phyloP scores from a whole-genome alignment of 2,329 filamentous ascomycete species.

The Fusarium sublunatum region DNA sequence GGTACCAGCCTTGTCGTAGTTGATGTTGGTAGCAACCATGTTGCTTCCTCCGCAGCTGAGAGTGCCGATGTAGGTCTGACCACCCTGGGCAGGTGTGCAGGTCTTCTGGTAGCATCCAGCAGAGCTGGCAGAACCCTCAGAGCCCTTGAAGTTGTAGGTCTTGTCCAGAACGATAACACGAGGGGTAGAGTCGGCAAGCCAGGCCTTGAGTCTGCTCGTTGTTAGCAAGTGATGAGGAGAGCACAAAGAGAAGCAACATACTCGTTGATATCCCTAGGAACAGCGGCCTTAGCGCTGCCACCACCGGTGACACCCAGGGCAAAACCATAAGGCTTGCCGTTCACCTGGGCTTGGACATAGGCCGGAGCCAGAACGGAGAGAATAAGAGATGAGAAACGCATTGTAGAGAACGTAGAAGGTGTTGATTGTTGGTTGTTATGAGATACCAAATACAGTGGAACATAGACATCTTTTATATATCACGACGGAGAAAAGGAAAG shows the following conservation, averaged over 20 bases:
- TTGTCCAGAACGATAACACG: conserved; percentile 52
- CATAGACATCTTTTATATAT: too few relatives aligned
- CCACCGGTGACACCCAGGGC: conserved; percentile 2
- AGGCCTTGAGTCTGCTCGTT: neutral
- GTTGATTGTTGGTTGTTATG: too few relatives aligned
- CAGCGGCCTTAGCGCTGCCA: neutral
- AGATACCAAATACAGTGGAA: too few relatives aligned
- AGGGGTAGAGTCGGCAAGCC: conserved; percentile 15
- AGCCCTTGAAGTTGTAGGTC: conserved; percentile 43
- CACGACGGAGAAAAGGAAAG: too few relatives aligned
- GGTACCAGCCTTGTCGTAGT: conserved; percentile 49
- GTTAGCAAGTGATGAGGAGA: neutral
- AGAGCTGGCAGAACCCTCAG: conserved; percentile 34
- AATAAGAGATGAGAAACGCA: too few relatives aligned
- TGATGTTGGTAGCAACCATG: conserved; percentile 25
- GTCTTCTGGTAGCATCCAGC: conserved; percentile 35
- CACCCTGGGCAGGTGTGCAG: conserved; percentile 34
- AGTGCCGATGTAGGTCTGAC: conserved; percentile 36
- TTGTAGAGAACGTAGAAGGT: too few relatives aligned
- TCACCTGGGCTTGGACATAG: too few relatives aligned
- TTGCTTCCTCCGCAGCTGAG: conserved; percentile 18
- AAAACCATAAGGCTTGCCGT: neutral
- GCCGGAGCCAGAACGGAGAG: too few relatives aligned
- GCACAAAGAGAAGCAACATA: neutral
- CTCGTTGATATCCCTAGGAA: conserved; percentile 4